Conservation (phyloP, 148 eudicot species). For the Salicornia ramosissima region DNA sequence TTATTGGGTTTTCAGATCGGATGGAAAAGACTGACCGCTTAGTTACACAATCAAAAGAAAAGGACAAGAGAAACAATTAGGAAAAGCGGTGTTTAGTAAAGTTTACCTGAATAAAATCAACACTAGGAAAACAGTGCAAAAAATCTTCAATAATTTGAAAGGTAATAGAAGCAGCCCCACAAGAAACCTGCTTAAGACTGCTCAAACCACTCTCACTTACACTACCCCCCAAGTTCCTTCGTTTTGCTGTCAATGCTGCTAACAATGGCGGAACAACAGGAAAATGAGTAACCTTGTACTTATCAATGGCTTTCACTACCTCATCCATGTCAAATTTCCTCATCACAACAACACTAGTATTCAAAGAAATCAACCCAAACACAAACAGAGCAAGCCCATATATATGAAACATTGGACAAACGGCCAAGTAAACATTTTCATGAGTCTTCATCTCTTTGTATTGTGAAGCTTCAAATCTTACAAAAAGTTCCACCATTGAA, state of each 20-base stretch:
- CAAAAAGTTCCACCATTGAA: constrained; percentile 66
- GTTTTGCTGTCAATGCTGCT: constrained; percentile 44
- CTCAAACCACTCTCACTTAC: constrained; percentile 20
- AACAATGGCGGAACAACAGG: constrained; percentile 73
- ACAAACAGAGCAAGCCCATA: constrained; percentile 76
- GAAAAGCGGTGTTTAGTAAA: not conserved
- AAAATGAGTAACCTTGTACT: constrained; percentile 65
- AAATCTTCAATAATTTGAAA: constrained; percentile 55
- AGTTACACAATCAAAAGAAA: too few species aligned
- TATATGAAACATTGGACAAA: constrained; percentile 85
- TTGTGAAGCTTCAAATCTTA: constrained; percentile 70
- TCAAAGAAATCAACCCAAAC: constrained; percentile 68
- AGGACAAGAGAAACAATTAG: not conserved
- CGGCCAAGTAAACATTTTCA: constrained; percentile 57
- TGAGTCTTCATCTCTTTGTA: constrained; percentile 35
- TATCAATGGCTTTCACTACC: constrained; percentile 47
- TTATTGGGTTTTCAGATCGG: too few species aligned
- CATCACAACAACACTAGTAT: constrained; percentile 61
- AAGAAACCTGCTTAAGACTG: constrained; percentile 85
- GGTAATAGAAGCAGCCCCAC: constrained; percentile 79
- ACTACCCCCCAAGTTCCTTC: constrained; percentile 25
- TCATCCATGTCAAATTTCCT: constrained; percentile 50
- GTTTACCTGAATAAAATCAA: constrained; percentile 89
- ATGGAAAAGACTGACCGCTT: too few species aligned
- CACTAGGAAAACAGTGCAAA: constrained; percentile 45